These are phyloP conservation scores for Nephelium lappaceum DNA, from an alignment of 345 rosid genomes.

Conservation along the genomic window DNA sequence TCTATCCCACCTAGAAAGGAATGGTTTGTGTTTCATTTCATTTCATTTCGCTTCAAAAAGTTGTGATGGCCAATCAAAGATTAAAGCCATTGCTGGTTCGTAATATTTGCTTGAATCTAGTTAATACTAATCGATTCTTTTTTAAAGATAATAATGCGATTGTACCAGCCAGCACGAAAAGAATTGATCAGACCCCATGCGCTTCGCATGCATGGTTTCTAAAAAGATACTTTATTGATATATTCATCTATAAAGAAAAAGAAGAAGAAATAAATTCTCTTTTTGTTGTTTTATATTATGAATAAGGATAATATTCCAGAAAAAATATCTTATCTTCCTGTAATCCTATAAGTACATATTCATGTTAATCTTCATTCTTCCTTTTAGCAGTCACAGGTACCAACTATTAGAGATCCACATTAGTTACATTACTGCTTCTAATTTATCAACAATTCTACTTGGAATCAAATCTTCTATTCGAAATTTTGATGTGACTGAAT, in stretches of 20 bases:
- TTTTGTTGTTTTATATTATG: constrained; percentile 15
- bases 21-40: constrained; percentile 20
- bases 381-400: too few relatives aligned
- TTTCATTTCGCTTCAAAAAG: neutral
- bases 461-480: too few relatives aligned
- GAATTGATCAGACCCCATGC: neutral
- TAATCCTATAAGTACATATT: neutral
- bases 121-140: neutral
- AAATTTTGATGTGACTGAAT: too few relatives aligned
- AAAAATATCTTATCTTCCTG: neutral
- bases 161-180: neutral
- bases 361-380: too few relatives aligned
- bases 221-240: neutral
- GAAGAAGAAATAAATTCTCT: neutral
- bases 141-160: neutral
- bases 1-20: constrained; percentile 17
- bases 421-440: too few relatives aligned
- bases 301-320: neutral
- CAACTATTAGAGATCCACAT: too few relatives aligned
- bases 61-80: neutral
- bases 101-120: neutral
- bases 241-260: neutral
- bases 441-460: too few relatives aligned
- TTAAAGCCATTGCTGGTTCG: neutral
- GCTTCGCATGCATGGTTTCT: neutral